These are phyloP conservation scores for Macrolepiota dolichaula DNA, from an alignment of 768 basidiomycete species.

Conservation along the genomic window DNA sequence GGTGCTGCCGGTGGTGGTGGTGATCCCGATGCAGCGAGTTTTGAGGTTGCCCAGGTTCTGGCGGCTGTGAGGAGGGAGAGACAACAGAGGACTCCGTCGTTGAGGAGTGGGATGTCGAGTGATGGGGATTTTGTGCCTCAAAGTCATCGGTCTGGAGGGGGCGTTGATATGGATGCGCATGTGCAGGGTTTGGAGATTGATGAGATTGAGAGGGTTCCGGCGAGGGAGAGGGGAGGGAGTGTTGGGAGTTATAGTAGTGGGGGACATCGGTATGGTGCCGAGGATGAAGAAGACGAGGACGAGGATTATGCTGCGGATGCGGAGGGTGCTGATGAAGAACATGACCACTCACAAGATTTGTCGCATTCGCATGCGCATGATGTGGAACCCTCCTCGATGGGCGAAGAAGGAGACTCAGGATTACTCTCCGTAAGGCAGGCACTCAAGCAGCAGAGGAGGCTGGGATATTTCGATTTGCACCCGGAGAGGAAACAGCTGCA, in stretches of 20 bases:
- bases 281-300: slow-evolving; percentile 23
- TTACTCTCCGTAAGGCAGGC: slow-evolving; percentile 25
- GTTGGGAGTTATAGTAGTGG: slow-evolving; percentile 23
- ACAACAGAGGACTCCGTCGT: slow-evolving; percentile 25
- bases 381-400: not conserved
- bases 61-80: slow-evolving; percentile 42
- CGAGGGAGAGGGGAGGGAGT: slow-evolving; percentile 26
- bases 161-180: slow-evolving; percentile 39
- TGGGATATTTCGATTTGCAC: slow-evolving; percentile 78
- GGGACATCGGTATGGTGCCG: slow-evolving; percentile 23
- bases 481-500: slow-evolving; percentile 58
- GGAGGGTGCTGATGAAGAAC: slow-evolving; percentile 6
- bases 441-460: slow-evolving; percentile 37
- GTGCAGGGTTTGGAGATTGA: slow-evolving; percentile 47
- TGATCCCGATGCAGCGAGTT: slow-evolving; percentile 71
- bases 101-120: slow-evolving; percentile 19
- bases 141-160: slow-evolving; percentile 23
- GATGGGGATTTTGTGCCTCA: slow-evolving; percentile 25
- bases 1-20: slow-evolving; percentile 27
- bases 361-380: slow-evolving; percentile 6
- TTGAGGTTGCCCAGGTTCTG: slow-evolving; percentile 70
- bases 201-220: slow-evolving; percentile 24
- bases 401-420: slow-evolving; percentile 17
- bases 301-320: slow-evolving; percentile 8
- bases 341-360: not conserved